Evolutionary conservation across 805 yeast genomes (phyloP).

Genomic region (Zygoascus flipseniorum): DNA sequence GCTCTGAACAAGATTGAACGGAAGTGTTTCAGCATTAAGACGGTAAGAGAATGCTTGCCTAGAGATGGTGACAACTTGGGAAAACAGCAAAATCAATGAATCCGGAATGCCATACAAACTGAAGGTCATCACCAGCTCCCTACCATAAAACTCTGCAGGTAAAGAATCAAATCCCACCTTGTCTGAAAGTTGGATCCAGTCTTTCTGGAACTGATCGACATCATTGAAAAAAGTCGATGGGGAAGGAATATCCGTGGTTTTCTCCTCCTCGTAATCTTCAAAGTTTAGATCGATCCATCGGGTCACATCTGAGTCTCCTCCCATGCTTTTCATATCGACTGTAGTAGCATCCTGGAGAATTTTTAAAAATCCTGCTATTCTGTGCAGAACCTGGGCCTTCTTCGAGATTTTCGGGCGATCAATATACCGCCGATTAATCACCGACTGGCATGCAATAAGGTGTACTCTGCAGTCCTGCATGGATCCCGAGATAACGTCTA

Average conservation of each 20-base stretch:
- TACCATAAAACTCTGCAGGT: conserved; percentile 17
- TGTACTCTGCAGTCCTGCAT: conserved; percentile 78
- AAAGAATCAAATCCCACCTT: conserved; percentile 1
- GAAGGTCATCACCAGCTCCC: conserved; percentile 46
- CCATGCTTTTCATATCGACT: conserved; percentile 17
- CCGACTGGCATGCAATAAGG: conserved; percentile 66
- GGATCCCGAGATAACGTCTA: conserved; percentile 85
- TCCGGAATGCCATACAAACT: conserved; percentile 81
- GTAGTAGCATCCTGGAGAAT: conserved; percentile 72
- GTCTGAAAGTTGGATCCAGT: conserved; percentile 17
- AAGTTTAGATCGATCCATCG: conserved; percentile 21
- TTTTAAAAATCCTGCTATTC: conserved; percentile 68
- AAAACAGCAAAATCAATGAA: conserved; percentile 62
- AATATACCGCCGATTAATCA: conserved; percentile 60
- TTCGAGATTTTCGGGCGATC: conserved; percentile 58
- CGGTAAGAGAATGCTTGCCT: conserved; percentile 50
- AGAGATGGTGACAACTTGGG: conserved; percentile 60
- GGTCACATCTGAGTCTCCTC: conserved; percentile 3
- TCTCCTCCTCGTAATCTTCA: conserved; percentile 16
- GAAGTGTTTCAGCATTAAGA: conserved; percentile 15
- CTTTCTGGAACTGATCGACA: conserved; percentile 18
- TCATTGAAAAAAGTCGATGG: conserved; percentile 10
- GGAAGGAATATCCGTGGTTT: conserved; percentile 4
- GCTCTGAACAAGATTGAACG: not conserved
- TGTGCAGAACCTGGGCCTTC: conserved; percentile 68